A percentile compares a stretch with the other conserved stretches of the same genome.
These are phyloP conservation scores for Fusarium odoratissimum DNA, from an alignment of 2,329 filamentous ascomycete species.

Conservation along the genomic window DNA sequence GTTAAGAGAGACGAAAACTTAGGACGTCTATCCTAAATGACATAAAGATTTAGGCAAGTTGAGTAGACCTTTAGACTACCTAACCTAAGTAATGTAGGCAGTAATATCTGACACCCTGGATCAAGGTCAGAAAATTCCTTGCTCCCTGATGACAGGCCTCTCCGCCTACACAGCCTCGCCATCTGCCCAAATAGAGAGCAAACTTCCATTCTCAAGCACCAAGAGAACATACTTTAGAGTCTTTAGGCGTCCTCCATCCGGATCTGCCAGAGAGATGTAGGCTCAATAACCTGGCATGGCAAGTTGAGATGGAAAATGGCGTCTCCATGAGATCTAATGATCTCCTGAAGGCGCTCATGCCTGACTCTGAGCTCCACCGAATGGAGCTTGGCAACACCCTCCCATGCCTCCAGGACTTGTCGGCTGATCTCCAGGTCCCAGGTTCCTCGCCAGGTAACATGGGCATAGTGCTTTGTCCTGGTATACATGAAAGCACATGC, in stretches of 20 bases:
- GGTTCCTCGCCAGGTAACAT: constrained; percentile 6
- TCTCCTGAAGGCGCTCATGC: not conserved
- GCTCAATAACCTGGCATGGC: constrained; percentile 7
- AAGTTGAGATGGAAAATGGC: constrained; percentile 7
- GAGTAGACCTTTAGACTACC: not conserved
- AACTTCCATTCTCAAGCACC: not conserved
- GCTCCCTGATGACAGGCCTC: not conserved
- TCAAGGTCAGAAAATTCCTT: not conserved
- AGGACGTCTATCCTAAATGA: not conserved
- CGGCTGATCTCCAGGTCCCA: not conserved
- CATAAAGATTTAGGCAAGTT: not conserved
- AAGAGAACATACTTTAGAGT: not conserved
- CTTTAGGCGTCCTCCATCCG: not conserved
- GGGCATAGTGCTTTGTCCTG: not conserved
- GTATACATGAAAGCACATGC: constrained; percentile 3
- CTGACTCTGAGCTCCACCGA: not conserved
- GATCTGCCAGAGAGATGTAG: constrained; percentile 12
- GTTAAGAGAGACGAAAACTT: not conserved
- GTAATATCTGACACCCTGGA: no score
- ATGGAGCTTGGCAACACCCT: not conserved
- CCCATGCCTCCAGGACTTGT: not conserved
- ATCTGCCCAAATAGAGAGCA: not conserved
- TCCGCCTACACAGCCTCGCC: no score
- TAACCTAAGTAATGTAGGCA: no score
- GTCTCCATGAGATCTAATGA: constrained; percentile 18